Percentiles rank a stretch among this genome's conserved stretches.
phyloP scores from a whole-genome alignment of 805 yeast species.

The Debaryomyces tyrocola region DNA sequence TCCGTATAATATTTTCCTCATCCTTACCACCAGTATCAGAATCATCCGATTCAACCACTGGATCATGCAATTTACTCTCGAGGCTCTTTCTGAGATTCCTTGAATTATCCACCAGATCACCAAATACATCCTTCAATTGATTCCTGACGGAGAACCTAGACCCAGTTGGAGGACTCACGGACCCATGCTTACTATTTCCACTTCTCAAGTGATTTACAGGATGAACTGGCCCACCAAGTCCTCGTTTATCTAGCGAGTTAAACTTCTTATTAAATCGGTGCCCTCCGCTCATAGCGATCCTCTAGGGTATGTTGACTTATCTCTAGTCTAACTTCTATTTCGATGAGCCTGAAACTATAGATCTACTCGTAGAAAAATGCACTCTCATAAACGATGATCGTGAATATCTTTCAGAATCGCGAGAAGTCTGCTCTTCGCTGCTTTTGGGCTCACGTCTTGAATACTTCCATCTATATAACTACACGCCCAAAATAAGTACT shows the following conservation, averaged over 20 bases:
- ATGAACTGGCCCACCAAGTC: conserved; percentile 1
- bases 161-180: not conserved
- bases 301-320: not conserved
- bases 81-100: not conserved
- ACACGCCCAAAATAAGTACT: too few species aligned
- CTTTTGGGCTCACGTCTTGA: too few species aligned
- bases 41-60: not conserved
- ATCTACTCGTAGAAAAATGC: too few species aligned
- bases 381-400: too few species aligned
- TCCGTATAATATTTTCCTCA: too few species aligned
- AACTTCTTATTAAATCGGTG: conserved; percentile 6
- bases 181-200: not conserved
- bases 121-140: not conserved
- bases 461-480: too few species aligned
- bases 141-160: not conserved
- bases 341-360: too few species aligned
- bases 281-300: conserved; percentile 2
- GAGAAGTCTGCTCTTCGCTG: too few species aligned
- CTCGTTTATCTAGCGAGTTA: conserved; percentile 4
- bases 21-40: not conserved
- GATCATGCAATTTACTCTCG: not conserved
- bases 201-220: conserved; percentile 1
- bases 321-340: too few species aligned
- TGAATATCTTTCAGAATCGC: too few species aligned
- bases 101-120: not conserved